Evolutionary conservation across 352 stramenopile species (phyloP).

Genomic region (Pythium periplocum): DNA sequence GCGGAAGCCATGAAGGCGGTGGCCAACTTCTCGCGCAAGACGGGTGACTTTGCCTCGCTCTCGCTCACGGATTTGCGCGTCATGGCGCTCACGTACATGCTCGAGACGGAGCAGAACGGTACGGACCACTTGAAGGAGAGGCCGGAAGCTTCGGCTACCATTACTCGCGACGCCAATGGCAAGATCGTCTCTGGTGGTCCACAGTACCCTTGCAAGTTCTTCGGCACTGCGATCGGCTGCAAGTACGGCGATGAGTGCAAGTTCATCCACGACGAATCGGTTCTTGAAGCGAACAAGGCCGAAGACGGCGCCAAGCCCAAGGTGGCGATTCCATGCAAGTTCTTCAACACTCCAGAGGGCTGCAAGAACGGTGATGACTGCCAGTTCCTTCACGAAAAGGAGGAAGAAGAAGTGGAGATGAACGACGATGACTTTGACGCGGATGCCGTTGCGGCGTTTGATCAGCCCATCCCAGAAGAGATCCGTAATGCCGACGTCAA

Average conservation of each 20-base stretch:
- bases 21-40: conserved; percentile 80
- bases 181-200: conserved; percentile 53
- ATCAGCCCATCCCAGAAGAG: conserved; percentile 34
- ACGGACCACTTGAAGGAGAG: conserved; percentile 61
- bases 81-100: conserved; percentile 85
- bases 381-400: conserved; percentile 62
- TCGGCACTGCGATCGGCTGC: conserved; percentile 67
- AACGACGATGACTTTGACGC: conserved; percentile 12
- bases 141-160: conserved; percentile 59
- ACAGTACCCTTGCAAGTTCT: conserved; percentile 74
- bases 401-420: conserved; percentile 16
- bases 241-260: conserved; percentile 78
- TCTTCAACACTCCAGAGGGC: conserved; percentile 67
- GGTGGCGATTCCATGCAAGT: conserved; percentile 68
- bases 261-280: conserved; percentile 67
- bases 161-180: conserved; percentile 58
- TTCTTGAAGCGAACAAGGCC: conserved; percentile 12
- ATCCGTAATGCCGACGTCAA: conserved; percentile 81
- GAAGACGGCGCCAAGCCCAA: conserved; percentile 30
- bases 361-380: conserved; percentile 72
- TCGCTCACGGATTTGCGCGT: conserved; percentile 84
- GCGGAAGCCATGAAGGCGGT: conserved; percentile 74
- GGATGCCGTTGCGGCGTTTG: conserved; percentile 16
- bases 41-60: conserved; percentile 79
- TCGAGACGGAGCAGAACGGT: conserved; percentile 75